Evolutionary conservation across 768 basidiomycete genomes (phyloP).

Genomic region (Chalciporus sphaerocephalus): DNA sequence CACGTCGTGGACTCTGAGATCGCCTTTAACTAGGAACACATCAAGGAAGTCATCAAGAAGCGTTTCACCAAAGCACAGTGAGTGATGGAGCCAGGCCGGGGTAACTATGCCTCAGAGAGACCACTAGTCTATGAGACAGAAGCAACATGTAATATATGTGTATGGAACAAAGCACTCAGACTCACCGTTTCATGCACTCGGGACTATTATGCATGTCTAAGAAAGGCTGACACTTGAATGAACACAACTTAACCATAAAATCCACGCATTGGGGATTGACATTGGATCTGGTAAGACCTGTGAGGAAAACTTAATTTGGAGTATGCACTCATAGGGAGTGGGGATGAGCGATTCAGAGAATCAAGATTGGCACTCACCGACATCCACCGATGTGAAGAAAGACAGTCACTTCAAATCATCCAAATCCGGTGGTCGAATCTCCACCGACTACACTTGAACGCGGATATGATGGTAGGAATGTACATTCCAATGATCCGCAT

Average conservation of each 20-base stretch:
- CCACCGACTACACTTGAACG: neutral
- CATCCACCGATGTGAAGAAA: too few species aligned
- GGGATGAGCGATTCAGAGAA: too few species aligned
- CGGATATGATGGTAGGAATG: neutral
- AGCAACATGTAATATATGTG: neutral
- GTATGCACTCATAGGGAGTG: too few species aligned
- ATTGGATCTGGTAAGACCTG: too few species aligned
- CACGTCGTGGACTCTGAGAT: neutral
- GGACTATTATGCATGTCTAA: too few species aligned
- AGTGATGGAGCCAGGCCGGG: neutral
- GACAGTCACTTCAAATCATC: neutral
- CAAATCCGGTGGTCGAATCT: neutral
- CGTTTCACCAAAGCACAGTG: conserved; percentile 7
- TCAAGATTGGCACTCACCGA: too few species aligned
- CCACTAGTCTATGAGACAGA: neutral
- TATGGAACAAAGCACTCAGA: neutral
- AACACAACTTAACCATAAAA: too few species aligned
- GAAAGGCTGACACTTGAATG: too few species aligned
- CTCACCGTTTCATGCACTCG: neutral
- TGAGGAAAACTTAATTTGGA: too few species aligned
- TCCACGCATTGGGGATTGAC: too few species aligned
- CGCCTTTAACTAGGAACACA: conserved; percentile 8
- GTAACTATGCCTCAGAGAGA: neutral
- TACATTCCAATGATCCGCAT: neutral
- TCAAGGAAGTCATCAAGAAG: conserved; percentile 1